Percentiles rank a stretch among this genome's conserved stretches.
phyloP scores from a whole-genome alignment of 768 basidiomycete genomes.

The Boletus insuetus region DNA sequence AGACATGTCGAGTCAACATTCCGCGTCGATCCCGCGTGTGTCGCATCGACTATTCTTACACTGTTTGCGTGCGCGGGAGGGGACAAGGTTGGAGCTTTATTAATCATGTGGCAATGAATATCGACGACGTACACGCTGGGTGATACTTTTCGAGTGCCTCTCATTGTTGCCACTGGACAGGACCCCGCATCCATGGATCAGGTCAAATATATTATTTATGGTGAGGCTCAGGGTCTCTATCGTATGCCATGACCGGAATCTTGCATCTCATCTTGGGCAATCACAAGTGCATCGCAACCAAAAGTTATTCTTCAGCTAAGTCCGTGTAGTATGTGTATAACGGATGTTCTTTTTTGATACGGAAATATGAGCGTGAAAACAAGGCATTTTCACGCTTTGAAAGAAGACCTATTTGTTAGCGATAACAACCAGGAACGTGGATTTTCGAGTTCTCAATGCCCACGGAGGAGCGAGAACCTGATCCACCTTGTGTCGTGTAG shows the following conservation, averaged over 20 bases:
- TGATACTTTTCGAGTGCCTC: background rate
- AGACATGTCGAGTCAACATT: background rate
- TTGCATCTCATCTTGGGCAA: background rate
- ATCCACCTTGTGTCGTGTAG: slow-evolving; percentile 6
- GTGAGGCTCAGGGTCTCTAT: background rate
- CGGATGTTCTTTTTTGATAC: slow-evolving; percentile 1
- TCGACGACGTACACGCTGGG: background rate
- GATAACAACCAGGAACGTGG: slow-evolving; percentile 12
- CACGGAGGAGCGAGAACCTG: slow-evolving; percentile 8
- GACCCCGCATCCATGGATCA: background rate
- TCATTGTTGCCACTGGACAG: background rate
- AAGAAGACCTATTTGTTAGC: slow-evolving; percentile 4
- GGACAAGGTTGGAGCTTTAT: background rate
- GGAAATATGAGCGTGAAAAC: background rate
- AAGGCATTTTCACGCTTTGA: background rate
- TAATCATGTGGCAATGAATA: background rate
- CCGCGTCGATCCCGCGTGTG: slow-evolving; percentile 6
- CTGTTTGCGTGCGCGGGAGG: background rate
- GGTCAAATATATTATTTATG: too few species aligned
- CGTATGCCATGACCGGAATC: background rate
- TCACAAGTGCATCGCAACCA: background rate
- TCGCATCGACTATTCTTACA: background rate
- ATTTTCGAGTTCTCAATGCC: slow-evolving; percentile 1
- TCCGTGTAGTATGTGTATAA: too few species aligned
- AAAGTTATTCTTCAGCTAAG: too few species aligned